phyloP scores from a whole-genome alignment of 2,329 filamentous ascomycete species.

The Colletotrichum sp. region DNA sequence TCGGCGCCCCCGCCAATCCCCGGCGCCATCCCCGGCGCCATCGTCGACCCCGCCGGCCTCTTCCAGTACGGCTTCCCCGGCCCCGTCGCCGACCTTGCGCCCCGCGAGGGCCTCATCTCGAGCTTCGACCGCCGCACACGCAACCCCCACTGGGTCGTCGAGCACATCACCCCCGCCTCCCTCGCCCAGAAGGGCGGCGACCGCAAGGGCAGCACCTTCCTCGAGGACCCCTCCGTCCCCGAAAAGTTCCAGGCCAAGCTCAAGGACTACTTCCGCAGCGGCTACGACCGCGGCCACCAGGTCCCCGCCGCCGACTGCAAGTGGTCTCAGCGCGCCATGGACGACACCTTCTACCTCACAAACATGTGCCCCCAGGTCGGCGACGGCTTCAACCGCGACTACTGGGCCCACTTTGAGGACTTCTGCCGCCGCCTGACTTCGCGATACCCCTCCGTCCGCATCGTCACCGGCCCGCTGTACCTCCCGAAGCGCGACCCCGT shows the following conservation, averaged over 20 bases:
- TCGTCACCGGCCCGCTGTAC: conserved; percentile 94
- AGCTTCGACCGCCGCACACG: conserved; percentile 88
- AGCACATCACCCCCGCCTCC: conserved; percentile 93
- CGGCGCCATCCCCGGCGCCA: conserved; percentile 39
- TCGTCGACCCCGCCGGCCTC: conserved; percentile 76
- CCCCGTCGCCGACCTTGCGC: conserved; percentile 82
- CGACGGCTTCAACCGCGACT: conserved; percentile 97
- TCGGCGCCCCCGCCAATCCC: conserved; percentile 31
- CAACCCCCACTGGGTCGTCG: conserved; percentile 93
- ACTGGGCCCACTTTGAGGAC: conserved; percentile 99
- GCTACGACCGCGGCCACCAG: conserved; percentile 96
- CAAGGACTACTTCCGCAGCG: conserved; percentile 92
- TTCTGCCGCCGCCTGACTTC: conserved; percentile 87
- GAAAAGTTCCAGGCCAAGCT: conserved; percentile 87
- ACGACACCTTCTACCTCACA: conserved; percentile 88
- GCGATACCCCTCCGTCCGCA: conserved; percentile 83
- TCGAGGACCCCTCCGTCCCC: conserved; percentile 82
- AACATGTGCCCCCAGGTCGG: conserved; percentile 99
- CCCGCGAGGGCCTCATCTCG: conserved; percentile 78
- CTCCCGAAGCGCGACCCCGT: conserved; percentile 79
- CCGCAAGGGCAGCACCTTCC: conserved; percentile 81
- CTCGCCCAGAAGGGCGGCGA: conserved; percentile 78
- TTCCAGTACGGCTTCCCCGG: conserved; percentile 93
- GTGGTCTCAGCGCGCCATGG: conserved; percentile 93
- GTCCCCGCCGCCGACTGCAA: conserved; percentile 95